phyloP scores from a whole-genome alignment of 768 basidiomycete genomes.

The Exidia glandulosa region DNA sequence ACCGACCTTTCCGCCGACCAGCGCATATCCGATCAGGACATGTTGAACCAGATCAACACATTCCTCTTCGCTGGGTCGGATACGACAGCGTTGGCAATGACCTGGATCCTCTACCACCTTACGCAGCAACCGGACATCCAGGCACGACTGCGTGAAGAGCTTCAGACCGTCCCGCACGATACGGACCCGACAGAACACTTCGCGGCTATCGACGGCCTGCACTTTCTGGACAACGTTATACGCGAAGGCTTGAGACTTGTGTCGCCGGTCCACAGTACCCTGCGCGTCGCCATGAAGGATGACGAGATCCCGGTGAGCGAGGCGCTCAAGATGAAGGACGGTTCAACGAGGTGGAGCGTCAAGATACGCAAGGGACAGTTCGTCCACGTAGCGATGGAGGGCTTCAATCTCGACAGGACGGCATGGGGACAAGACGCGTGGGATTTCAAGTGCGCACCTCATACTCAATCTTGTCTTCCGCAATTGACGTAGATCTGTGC shows the following conservation, averaged over 20 bases:
- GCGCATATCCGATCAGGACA: constrained; percentile 46
- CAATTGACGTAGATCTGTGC: neutral
- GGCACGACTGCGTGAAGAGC: constrained; percentile 42
- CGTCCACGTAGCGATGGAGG: constrained; percentile 49
- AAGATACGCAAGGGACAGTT: constrained; percentile 43
- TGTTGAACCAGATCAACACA: constrained; percentile 55
- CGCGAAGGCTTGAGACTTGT: constrained; percentile 45
- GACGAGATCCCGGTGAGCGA: constrained; percentile 17
- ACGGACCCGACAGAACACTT: constrained; percentile 15
- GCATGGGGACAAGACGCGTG: constrained; percentile 46
- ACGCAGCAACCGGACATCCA: constrained; percentile 45
- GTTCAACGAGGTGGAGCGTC: constrained; percentile 20
- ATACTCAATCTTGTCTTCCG: constrained; percentile 4
- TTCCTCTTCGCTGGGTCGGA: constrained; percentile 58
- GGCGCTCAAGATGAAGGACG: constrained; percentile 25
- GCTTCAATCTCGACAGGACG: constrained; percentile 37
- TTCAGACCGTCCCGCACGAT: constrained; percentile 12
- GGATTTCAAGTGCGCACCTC: constrained; percentile 38
- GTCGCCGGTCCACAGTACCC: constrained; percentile 45
- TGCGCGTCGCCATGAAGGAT: constrained; percentile 22
- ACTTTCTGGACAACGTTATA: constrained; percentile 46
- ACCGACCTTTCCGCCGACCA: constrained; percentile 28
- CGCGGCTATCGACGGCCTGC: constrained; percentile 28
- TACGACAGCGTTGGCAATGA: constrained; percentile 42
- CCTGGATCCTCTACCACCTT: constrained; percentile 50